Conservation (phyloP, 306 rosid genomes). For the Gleditsia sinensis region DNA sequence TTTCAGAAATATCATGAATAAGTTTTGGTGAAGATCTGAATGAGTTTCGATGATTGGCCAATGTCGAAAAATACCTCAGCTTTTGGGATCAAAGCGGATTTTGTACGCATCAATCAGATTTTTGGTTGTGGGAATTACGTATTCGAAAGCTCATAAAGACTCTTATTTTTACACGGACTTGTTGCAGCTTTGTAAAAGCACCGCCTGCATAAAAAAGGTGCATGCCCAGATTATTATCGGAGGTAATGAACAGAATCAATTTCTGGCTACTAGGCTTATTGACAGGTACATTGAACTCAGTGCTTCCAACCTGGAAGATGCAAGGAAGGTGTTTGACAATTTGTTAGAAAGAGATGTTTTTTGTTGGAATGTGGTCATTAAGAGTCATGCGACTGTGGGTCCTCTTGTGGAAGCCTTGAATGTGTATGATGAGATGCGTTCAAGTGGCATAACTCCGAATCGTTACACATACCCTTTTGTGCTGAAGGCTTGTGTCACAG, state of each 20-base stretch:
- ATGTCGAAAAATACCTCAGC: constrained; percentile 34
- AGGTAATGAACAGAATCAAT: constrained; percentile 60
- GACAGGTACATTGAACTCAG: constrained; percentile 46
- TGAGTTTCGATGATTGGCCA: constrained; percentile 43
- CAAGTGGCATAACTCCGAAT: constrained; percentile 44
- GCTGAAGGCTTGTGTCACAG: constrained; percentile 74
- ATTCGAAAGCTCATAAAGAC: constrained; percentile 30
- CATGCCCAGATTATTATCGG: constrained; percentile 66
- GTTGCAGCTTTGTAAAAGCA: constrained; percentile 49
- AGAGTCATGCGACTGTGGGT: constrained; percentile 67
- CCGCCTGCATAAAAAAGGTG: constrained; percentile 35
- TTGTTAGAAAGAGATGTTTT: constrained; percentile 72
- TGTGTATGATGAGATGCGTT: constrained; percentile 53
- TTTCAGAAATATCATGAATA: neutral
- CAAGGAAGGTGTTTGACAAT: constrained; percentile 71
- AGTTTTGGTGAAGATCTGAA: neutral
- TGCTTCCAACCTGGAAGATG: constrained; percentile 38
- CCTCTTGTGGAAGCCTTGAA: constrained; percentile 61
- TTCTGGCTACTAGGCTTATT: constrained; percentile 57
- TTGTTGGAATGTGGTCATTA: constrained; percentile 72
- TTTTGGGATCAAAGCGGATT: constrained; percentile 24
- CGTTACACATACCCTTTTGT: constrained; percentile 71
- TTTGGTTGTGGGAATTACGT: neutral
- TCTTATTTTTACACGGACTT: constrained; percentile 45
- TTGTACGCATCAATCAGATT: constrained; percentile 6